phyloP scores from a whole-genome alignment of 148 eudicot genomes.

The Tetragonia tetragonoides region DNA sequence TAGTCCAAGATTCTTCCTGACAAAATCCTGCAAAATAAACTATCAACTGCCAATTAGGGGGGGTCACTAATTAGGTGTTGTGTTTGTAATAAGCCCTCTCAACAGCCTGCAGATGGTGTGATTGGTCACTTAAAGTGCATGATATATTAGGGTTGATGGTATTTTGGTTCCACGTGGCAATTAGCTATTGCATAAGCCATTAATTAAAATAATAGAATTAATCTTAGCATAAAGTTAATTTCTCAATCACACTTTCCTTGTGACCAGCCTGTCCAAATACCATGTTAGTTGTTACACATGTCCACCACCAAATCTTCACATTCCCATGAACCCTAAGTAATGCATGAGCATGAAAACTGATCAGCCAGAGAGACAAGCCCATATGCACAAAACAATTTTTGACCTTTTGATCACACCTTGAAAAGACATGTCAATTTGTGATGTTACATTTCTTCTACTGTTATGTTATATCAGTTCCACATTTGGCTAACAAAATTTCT shows the following conservation, averaged over 20 bases:
- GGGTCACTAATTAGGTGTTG: slow-evolving; percentile 18
- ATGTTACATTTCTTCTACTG: neutral
- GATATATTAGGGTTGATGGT: slow-evolving; percentile 12
- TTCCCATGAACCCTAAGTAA: slow-evolving; percentile 26
- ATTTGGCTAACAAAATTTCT: no score
- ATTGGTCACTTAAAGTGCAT: slow-evolving; percentile 19
- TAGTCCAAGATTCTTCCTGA: slow-evolving; percentile 27
- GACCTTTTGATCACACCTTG: neutral
- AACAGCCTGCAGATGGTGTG: slow-evolving; percentile 13
- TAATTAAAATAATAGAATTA: slow-evolving; percentile 10
- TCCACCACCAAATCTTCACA: slow-evolving; percentile 35
- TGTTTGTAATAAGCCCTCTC: slow-evolving; percentile 22
- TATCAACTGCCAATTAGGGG: slow-evolving; percentile 12
- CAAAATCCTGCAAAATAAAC: slow-evolving; percentile 27
- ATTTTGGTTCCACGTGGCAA: slow-evolving; percentile 17
- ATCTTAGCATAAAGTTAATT: neutral
- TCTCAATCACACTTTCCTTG: slow-evolving; percentile 25
- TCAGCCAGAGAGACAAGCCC: neutral
- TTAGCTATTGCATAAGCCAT: slow-evolving; percentile 16
- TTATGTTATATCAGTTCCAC: no score
- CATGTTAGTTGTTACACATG: slow-evolving; percentile 44
- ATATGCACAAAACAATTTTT: neutral
- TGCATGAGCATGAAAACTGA: slow-evolving; percentile 14
- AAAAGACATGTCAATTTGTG: neutral
- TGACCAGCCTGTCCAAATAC: slow-evolving; percentile 31